Conservation (phyloP, 306 rosid species). For the Abrus pulchellus region DNA sequence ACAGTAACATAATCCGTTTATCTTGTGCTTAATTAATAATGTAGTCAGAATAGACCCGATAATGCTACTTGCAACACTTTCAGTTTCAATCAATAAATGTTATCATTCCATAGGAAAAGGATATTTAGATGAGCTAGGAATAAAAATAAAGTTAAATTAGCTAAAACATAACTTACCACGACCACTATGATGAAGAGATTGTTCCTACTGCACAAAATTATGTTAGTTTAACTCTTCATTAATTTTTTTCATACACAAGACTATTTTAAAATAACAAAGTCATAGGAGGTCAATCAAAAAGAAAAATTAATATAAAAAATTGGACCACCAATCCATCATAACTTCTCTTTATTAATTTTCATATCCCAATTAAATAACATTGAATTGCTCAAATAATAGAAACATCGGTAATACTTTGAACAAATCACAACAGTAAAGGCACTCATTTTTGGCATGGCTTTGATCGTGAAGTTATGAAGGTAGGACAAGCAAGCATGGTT, state of each 20-base stretch:
- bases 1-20: background rate
- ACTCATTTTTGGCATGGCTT: background rate
- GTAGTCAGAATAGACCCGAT: background rate
- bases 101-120: background rate
- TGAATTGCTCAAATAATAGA: background rate
- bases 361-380: background rate
- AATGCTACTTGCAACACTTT: background rate
- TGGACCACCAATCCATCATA: no score
- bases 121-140: background rate
- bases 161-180: background rate
- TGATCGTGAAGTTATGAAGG: background rate
- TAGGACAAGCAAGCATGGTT: background rate
- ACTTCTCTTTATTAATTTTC: background rate
- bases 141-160: background rate
- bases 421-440: background rate
- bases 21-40: background rate
- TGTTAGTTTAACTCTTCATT: no score
- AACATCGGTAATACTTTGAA: background rate
- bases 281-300: background rate
- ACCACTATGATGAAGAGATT: background rate
- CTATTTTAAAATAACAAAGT: background rate
- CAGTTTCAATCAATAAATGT: constrained; percentile 7
- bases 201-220: background rate
- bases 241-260: background rate
- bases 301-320: no score